A percentile compares a stretch with the other conserved stretches of the same genome.
Conservation (phyloP, 129 eudicot species). For the carrot (Daucus carota) region DNA sequence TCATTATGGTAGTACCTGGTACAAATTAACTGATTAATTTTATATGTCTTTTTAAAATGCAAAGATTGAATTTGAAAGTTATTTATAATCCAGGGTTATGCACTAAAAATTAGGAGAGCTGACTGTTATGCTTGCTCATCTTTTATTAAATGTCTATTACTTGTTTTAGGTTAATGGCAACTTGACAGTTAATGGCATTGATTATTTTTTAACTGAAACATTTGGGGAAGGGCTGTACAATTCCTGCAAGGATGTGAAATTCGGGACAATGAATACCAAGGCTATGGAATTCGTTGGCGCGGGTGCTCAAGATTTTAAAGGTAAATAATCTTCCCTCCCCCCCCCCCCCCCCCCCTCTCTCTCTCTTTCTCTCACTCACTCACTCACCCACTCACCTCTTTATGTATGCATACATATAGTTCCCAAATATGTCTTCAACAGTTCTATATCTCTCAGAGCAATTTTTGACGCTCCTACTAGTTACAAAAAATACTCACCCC, state of each 20-base stretch:
- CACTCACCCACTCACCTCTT: too few species aligned
- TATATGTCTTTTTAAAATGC: neutral
- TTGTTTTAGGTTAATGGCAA: constrained; percentile 34
- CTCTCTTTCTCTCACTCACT: too few species aligned
- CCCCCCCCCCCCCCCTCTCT: too few species aligned
- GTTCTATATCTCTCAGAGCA: neutral
- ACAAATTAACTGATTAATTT: neutral
- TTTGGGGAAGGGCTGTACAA: constrained; percentile 55
- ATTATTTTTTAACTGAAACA: constrained; percentile 34
- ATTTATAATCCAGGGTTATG: neutral
- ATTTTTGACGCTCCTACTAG: neutral
- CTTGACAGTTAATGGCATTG: constrained; percentile 53
- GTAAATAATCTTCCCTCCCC: constrained; percentile 19
- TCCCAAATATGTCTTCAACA: neutral
- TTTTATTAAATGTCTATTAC: neutral
- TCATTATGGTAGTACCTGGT: neutral
- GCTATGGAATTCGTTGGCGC: constrained; percentile 62
- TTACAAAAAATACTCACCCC: neutral
- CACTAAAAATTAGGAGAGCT: neutral
- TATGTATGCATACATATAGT: neutral
- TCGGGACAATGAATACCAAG: constrained; percentile 61
- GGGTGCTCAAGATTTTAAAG: constrained; percentile 53
- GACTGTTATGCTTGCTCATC: neutral
- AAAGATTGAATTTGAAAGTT: neutral
- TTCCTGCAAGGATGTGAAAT: constrained; percentile 74